Evolutionary conservation across 768 basidiomycete genomes (phyloP), one percentile per base, ranked within the genome.

Genomic region (Termitomyces sp.): DNA sequence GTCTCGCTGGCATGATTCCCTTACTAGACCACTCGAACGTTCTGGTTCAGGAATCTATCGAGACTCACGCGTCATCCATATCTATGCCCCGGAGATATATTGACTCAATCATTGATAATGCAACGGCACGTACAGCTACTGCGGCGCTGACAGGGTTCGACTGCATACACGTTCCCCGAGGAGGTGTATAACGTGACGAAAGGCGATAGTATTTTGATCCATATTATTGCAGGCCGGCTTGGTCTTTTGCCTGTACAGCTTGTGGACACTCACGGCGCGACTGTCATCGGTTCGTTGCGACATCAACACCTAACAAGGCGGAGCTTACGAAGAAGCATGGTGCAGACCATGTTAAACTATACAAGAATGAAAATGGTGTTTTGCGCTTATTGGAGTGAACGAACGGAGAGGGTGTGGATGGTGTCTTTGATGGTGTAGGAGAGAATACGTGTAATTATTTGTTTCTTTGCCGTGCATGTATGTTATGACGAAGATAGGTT

Each of bases 221-320:
- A 97, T 67, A 95, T 95, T 30, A 81, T 96, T 34, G 94, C 95
- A 0, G 96, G 96, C 34, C 94, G 94, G 7, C 78, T 96, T 9
- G 96, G 85, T 2, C 74, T 87, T 21, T 66, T 87, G 23, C 76
- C 86, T 52, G 75, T 81, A 11, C 88, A 95, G 72, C 66, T 89
- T 39, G 83, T 84, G 41, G 86, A 83, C 67, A 73, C 76, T 42
- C 75, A 83, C 19, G 95, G 96, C 5, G 94, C 90, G 1, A 88
- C 84, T 8, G 91, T 98, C 25, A 96, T 98, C 63, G 96, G 93
- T 1, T 98, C 63, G 96, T 92, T 1, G 97, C 94, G n/a, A 91
- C 91, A 2, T 96, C 93, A 1, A 90, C 88, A 0, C 68, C 74
- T 27, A 88, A 85, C 64, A 99, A 99, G 70, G 90, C 89, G 1